Evolutionary conservation across 495 filamentous ascomycete species (phyloP), one percentile per base, ranked within the genome.

Genomic region (Talaromyces stipitatus): DNA sequence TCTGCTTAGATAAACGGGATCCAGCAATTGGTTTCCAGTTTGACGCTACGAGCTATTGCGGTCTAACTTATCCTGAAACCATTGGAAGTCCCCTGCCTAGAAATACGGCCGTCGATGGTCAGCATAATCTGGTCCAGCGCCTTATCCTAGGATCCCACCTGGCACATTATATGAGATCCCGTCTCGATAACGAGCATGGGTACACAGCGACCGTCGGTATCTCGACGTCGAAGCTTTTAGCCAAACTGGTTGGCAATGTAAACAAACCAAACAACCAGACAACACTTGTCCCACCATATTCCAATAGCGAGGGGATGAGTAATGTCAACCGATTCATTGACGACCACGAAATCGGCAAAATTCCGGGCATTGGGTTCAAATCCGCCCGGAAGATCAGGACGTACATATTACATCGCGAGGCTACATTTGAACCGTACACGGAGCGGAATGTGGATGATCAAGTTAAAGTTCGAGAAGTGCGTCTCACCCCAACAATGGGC

Each of bases 211-310:
- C 91, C 0, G 90, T 88, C n/a, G 92, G 92, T 9, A 84, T 96
- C 2, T 85, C 90, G 2, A 95, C 89, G 4, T 90, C 84, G 48
- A 96, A 96, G 67, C 64, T 91, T 2, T 76, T 92, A 26, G 83
- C 88, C 28, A 97, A 97, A 66, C 74, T 97, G 26, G 89, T 84
- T 23, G 92, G 92, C 18, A 90, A 82, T 72, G 71, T 86, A 41
- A 82, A 96, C 65, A 96, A 96, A 69, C 92, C 92, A 0, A 85
- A 86, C 47, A 85, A 81, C 54, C 92, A 95, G 65, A 96, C 92
- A 0, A 87, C 88, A 4, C 81, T 97, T 2, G 69, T 95, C 4
- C 82, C 85, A 10, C 84, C 86, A 2, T 83, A 83, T 52, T 67
- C 69, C 9, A 33, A 61, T 12, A 45, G 51, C 18, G 56, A 46